A percentile compares a stretch with the other conserved stretches of the same genome.
These are phyloP conservation scores for Pythium phragmitis DNA, from an alignment of 352 stramenopile genomes.

Conservation along the genomic window DNA sequence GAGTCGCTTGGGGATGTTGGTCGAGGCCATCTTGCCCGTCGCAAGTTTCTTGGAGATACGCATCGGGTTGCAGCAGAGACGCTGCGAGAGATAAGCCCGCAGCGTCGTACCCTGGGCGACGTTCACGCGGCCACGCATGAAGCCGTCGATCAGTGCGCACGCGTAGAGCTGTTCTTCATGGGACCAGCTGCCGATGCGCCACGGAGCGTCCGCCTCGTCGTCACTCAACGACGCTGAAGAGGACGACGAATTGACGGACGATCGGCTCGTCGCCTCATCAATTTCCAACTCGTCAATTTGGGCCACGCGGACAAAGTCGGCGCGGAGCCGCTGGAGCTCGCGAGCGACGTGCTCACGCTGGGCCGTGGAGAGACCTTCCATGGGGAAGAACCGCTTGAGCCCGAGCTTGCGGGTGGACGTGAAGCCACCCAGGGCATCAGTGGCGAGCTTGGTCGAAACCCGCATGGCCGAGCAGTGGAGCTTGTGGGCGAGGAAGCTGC, in stretches of 20 bases:
- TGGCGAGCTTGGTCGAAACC: constrained; percentile 32
- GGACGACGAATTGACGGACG: neutral
- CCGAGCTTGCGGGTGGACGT: constrained; percentile 29
- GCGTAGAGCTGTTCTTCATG: constrained; percentile 60
- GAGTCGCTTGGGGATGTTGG: constrained; percentile 1
- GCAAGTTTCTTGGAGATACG: constrained; percentile 32
- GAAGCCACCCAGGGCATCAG: constrained; percentile 15
- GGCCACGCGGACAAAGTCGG: constrained; percentile 5
- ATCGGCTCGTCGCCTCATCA: neutral
- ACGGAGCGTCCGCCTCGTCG: neutral
- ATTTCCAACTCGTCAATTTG: neutral
- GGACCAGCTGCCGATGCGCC: constrained; percentile 26
- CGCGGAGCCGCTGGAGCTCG: constrained; percentile 8
- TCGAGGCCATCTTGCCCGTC: constrained; percentile 6
- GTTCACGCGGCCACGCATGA: constrained; percentile 18
- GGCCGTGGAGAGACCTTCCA: neutral
- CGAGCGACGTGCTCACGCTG: constrained; percentile 5
- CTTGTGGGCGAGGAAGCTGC: constrained; percentile 30
- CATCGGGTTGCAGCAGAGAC: constrained; percentile 30
- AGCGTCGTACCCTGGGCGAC: constrained; percentile 21
- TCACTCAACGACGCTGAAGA: neutral
- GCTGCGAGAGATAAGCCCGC: constrained; percentile 22
- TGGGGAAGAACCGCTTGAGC: constrained; percentile 29
- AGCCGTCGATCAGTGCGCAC: constrained; percentile 23
- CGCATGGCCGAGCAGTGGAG: constrained; percentile 33